Conservation (phyloP, 2,329 filamentous ascomycete genomes). For the Penicillium glabrum region DNA sequence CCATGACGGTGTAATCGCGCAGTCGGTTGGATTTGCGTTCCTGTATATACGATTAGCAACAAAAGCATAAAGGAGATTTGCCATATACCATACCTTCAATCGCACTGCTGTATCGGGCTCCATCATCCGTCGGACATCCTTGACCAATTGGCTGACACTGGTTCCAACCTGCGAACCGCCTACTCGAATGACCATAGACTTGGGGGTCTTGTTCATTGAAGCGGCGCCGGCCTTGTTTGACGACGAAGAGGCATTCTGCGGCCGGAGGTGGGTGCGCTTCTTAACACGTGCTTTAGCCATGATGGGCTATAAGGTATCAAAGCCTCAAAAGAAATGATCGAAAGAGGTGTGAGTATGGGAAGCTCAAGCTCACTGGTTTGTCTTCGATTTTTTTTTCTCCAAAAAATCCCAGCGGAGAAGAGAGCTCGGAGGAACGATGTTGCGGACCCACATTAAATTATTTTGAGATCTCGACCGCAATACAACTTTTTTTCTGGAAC, state of each 20-base stretch:
- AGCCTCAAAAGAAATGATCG: constrained; percentile 4
- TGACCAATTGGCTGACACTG: constrained; percentile 85
- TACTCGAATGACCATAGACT: constrained; percentile 98
- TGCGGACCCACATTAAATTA: constrained; percentile 37
- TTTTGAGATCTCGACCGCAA: constrained; percentile 16
- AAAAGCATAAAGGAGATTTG: background rate
- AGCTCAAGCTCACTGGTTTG: constrained; percentile 3
- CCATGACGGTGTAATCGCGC: constrained; percentile 93
- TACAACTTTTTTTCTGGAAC: constrained; percentile 7
- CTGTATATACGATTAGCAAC: constrained; percentile 28
- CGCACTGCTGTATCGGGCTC: constrained; percentile 89
- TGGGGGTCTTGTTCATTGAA: constrained; percentile 68
- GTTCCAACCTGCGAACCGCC: constrained; percentile 91
- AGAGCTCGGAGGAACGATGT: constrained; percentile 40
- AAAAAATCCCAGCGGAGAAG: constrained; percentile 34
- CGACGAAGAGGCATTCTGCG: constrained; percentile 55
- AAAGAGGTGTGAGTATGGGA: constrained; percentile 2
- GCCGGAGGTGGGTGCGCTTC: constrained; percentile 81
- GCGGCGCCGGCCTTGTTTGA: constrained; percentile 60
- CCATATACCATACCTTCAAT: constrained; percentile 60
- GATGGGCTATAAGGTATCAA: constrained; percentile 5
- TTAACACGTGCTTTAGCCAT: constrained; percentile 84
- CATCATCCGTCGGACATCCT: constrained; percentile 91
- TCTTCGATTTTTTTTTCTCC: constrained; percentile 33
- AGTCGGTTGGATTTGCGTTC: constrained; percentile 86